These are phyloP conservation scores for Cercospora zeae-maydis DNA, from an alignment of 2,329 filamentous ascomycete species.

Conservation along the genomic window DNA sequence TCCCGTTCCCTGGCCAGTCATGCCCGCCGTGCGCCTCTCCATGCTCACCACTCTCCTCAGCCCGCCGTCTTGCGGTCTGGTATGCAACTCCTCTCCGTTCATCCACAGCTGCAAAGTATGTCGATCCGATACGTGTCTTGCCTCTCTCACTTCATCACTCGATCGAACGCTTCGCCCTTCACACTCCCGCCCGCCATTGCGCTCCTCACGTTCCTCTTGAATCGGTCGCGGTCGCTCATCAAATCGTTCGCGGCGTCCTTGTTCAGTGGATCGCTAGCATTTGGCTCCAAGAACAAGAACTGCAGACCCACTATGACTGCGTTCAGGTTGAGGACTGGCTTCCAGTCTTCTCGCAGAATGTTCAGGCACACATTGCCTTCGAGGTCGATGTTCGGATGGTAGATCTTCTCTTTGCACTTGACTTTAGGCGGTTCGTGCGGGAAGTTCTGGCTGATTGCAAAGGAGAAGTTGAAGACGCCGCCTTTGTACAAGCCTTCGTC, in stretches of 20 bases:
- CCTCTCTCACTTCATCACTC: constrained; percentile 61
- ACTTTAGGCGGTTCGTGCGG: constrained; percentile 98
- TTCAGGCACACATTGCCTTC: constrained; percentile 98
- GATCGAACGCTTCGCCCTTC: constrained; percentile 69
- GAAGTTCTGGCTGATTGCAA: constrained; percentile 90
- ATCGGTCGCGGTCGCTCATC: constrained; percentile 76
- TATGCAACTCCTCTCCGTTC: background rate
- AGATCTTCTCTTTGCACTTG: constrained; percentile 95
- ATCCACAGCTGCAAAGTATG: constrained; percentile 17
- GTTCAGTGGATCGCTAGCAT: constrained; percentile 94
- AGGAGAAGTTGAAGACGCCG: constrained; percentile 83
- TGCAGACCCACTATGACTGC: constrained; percentile 91
- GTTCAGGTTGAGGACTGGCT: constrained; percentile 94
- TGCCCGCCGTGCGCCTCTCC: background rate
- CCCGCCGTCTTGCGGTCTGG: background rate
- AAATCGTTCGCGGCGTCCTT: constrained; percentile 96
- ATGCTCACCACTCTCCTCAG: constrained; percentile 12
- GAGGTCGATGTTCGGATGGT: constrained; percentile 97
- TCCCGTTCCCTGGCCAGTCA: background rate
- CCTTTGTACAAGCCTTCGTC: constrained; percentile 88
- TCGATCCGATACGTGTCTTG: background rate
- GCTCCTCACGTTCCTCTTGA: constrained; percentile 83
- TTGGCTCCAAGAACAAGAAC: constrained; percentile 97
- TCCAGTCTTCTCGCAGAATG: constrained; percentile 97
- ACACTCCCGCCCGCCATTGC: constrained; percentile 80